phyloP scores from a whole-genome alignment of 495 filamentous ascomycete genomes.

The Penicillium salamii region DNA sequence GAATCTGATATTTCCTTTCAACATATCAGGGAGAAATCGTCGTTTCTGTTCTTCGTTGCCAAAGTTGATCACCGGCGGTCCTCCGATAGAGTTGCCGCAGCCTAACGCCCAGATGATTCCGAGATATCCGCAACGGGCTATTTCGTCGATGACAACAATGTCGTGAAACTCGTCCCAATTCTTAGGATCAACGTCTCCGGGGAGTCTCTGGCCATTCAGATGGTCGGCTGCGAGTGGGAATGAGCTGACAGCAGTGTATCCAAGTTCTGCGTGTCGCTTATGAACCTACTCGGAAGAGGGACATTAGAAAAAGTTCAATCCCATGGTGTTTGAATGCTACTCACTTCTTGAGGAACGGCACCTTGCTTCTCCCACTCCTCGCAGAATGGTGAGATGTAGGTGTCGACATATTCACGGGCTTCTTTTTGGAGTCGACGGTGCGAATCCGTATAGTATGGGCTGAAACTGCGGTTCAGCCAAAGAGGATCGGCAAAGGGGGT shows the following conservation, averaged over 20 bases:
- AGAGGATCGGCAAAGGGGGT: slow-evolving; percentile 67
- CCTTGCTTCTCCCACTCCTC: slow-evolving; percentile 30
- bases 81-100: slow-evolving; percentile 45
- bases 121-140: slow-evolving; percentile 34
- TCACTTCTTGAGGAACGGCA: slow-evolving; percentile 20
- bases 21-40: slow-evolving; percentile 41
- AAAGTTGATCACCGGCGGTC: slow-evolving; percentile 45
- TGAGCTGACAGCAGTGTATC: slow-evolving; percentile 22
- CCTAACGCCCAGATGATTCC: slow-evolving; percentile 41
- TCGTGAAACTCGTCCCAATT: slow-evolving; percentile 44
- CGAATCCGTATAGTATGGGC: slow-evolving; percentile 70
- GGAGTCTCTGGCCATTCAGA: slow-evolving; percentile 20
- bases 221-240: slow-evolving; percentile 20
- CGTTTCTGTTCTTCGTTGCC: slow-evolving; percentile 43
- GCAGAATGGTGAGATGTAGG: slow-evolving; percentile 40
- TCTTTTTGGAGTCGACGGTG: slow-evolving; percentile 63
- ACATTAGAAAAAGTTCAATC: background rate
- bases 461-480: slow-evolving; percentile 67
- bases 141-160: slow-evolving; percentile 40
- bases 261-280: slow-evolving; percentile 16
- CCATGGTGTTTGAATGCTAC: background rate
- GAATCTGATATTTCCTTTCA: slow-evolving; percentile 37
- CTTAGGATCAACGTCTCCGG: slow-evolving; percentile 26
- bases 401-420: slow-evolving; percentile 65
- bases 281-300: slow-evolving; percentile 7